Conservation (phyloP, 1,284 basidiomycete genomes). For the Papiliotrema terrestris region DNA sequence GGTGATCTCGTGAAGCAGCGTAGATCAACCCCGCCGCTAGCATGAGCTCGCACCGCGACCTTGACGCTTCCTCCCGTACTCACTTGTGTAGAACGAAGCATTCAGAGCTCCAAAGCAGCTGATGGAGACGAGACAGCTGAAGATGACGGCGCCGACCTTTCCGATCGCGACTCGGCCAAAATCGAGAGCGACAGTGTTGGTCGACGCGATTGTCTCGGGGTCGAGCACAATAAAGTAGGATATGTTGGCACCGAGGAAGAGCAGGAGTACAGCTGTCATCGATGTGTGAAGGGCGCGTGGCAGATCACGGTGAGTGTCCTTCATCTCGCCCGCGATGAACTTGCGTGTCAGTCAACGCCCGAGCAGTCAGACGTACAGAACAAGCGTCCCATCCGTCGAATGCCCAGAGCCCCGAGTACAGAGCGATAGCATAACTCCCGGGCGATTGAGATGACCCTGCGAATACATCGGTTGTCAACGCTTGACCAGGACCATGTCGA, state of each 20-base stretch:
- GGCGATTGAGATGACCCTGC: constrained; percentile 70
- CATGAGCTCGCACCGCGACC: background rate
- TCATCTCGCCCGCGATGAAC: constrained; percentile 90
- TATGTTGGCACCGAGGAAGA: constrained; percentile 80
- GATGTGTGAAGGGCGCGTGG: constrained; percentile 85
- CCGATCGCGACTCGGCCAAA: constrained; percentile 87
- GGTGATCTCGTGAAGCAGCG: constrained; percentile 82
- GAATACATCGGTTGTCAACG: constrained; percentile 58
- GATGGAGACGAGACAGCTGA: constrained; percentile 81
- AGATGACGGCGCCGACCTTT: constrained; percentile 75
- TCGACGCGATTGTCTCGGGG: constrained; percentile 55
- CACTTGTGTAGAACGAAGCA: constrained; percentile 74
- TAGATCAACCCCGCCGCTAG: constrained; percentile 70
- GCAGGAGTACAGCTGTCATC: constrained; percentile 61
- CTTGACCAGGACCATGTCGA: constrained; percentile 39
- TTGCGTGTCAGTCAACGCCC: constrained; percentile 42
- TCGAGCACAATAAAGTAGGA: constrained; percentile 94
- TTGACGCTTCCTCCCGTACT: constrained; percentile 15
- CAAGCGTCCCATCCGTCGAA: constrained; percentile 77
- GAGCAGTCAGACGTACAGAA: constrained; percentile 37
- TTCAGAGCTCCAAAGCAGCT: constrained; percentile 92
- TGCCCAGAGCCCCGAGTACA: constrained; percentile 95
- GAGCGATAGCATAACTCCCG: constrained; percentile 81
- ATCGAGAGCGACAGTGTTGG: constrained; percentile 90
- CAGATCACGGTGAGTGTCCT: constrained; percentile 76